phyloP scores from a whole-genome alignment of 805 yeast genomes.

The Candida maris region DNA sequence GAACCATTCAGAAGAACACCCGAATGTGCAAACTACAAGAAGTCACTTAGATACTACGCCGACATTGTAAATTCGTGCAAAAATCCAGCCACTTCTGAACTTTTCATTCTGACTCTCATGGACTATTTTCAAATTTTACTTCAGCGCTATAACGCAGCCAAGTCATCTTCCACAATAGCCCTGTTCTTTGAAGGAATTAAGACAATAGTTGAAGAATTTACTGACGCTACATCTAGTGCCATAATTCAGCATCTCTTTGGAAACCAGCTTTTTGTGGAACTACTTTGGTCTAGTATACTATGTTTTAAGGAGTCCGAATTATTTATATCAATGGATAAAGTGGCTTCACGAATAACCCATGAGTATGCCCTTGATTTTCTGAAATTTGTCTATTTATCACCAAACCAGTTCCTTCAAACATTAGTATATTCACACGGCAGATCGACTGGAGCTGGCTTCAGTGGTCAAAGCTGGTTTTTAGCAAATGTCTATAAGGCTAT shows the following conservation, averaged over 20 bases:
- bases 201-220: slow-evolving; percentile 5
- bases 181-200: slow-evolving; percentile 18
- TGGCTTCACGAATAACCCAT: slow-evolving; percentile 18
- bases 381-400: slow-evolving; percentile 6
- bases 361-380: slow-evolving; percentile 15
- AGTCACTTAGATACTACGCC: slow-evolving; percentile 10
- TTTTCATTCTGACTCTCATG: slow-evolving; percentile 8
- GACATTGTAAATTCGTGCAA: slow-evolving; percentile 9
- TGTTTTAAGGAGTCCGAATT: slow-evolving; percentile 19
- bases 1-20: slow-evolving; percentile 13
- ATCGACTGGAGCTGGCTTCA: not conserved
- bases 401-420: slow-evolving; percentile 4
- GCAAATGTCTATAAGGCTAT: slow-evolving; percentile 7
- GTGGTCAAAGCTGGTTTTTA: slow-evolving; percentile 9
- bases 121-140: slow-evolving; percentile 13
- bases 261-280: slow-evolving; percentile 6
- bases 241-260: slow-evolving; percentile 8
- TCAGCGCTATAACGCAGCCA: slow-evolving; percentile 7
- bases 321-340: slow-evolving; percentile 14
- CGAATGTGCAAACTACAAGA: slow-evolving; percentile 10
- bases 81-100: slow-evolving; percentile 9
- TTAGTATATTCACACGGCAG: slow-evolving; percentile 3
- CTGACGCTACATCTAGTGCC: not conserved
- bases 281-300: slow-evolving; percentile 20
- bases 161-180: slow-evolving; percentile 9